phyloP scores from a whole-genome alignment of 306 rosid genomes.

The Inga leiocalycina region DNA sequence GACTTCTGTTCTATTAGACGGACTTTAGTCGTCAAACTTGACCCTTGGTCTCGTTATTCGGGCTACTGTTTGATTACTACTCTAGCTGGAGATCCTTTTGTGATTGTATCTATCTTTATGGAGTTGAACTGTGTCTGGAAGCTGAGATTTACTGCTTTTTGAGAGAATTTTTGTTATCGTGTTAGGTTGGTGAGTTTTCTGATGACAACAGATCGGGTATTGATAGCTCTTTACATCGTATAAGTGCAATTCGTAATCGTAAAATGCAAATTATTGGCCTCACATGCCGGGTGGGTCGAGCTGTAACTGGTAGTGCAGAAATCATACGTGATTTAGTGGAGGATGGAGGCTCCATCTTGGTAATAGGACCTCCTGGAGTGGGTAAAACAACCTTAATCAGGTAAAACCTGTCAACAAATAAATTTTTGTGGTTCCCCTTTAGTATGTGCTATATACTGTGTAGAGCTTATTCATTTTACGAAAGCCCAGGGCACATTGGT shows the following conservation, averaged over 20 bases:
- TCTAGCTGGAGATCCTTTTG: neutral
- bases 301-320: constrained; percentile 89
- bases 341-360: constrained; percentile 87
- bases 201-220: constrained; percentile 99
- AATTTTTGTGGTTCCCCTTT: neutral
- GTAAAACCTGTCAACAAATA: constrained; percentile 37
- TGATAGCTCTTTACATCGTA: constrained; percentile 86
- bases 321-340: constrained; percentile 81
- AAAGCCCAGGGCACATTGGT: neutral
- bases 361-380: constrained; percentile 98
- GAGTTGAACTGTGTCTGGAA: constrained; percentile 1
- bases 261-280: constrained; percentile 93
- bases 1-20: neutral
- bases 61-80: neutral
- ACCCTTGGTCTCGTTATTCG: constrained; percentile 5
- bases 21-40: constrained; percentile 10
- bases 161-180: constrained; percentile 11
- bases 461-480: constrained; percentile 17
- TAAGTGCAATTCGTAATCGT: constrained; percentile 94
- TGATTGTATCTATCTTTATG: neutral
- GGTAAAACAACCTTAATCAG: constrained; percentile 98
- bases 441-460: neutral
- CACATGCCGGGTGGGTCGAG: constrained; percentile 97
- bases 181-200: constrained; percentile 93
- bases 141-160: neutral